A percentile compares a stretch with the other conserved stretches of the same genome.
Conservation (phyloP, 108 stramenopile genomes). For the Nitzschia sp. region DNA sequence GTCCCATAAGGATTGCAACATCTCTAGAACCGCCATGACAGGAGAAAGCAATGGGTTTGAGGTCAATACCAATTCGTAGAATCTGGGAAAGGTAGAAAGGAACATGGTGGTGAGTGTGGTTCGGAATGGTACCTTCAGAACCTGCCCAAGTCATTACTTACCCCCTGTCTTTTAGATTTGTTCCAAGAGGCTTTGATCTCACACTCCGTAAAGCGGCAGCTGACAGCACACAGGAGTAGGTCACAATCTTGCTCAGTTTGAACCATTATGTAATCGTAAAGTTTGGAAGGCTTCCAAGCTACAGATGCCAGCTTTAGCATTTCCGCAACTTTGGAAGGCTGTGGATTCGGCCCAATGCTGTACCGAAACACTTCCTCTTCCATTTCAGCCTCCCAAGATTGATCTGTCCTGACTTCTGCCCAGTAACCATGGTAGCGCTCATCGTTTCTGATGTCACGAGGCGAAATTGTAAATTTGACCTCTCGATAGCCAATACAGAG, state of each 20-base stretch:
- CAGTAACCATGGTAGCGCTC: no score
- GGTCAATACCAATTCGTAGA: not conserved
- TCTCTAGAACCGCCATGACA: not conserved
- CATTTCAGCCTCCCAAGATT: no score
- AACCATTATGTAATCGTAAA: not conserved
- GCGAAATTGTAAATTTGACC: not conserved
- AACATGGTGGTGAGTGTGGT: no score
- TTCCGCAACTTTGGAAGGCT: no score
- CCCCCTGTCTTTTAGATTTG: not conserved
- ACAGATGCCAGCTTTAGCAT: no score
- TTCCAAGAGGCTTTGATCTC: not conserved
- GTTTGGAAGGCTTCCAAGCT: no score
- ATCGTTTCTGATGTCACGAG: no score
- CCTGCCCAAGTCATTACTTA: not conserved
- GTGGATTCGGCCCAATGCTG: no score
- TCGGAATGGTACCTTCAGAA: no score
- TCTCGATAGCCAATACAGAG: not conserved
- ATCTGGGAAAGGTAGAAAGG: not conserved
- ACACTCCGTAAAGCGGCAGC: not conserved
- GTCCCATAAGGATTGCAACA: slow-evolving; percentile 4
- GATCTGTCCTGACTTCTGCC: no score
- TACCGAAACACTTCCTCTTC: no score
- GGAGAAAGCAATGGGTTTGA: not conserved
- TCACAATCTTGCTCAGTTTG: not conserved
- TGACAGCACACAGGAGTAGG: not conserved